A percentile compares a stretch with the other conserved stretches of the same genome.
These are phyloP conservation scores for Deuterostichococcus epilithicus DNA, from an alignment of 139 green algal genomes.

Conservation along the genomic window DNA sequence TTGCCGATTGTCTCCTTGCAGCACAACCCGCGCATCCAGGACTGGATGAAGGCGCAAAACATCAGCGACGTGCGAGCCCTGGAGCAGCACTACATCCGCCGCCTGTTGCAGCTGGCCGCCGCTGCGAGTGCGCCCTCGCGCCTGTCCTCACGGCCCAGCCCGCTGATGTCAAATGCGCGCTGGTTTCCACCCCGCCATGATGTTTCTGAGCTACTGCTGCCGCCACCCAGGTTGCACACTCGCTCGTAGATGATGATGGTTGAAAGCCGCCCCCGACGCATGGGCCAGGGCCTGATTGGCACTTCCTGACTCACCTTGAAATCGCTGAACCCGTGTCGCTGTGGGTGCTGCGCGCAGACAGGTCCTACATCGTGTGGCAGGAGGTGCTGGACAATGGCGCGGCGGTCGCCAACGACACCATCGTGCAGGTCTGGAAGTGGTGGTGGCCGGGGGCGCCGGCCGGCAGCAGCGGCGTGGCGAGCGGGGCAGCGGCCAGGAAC, in stretches of 20 bases:
- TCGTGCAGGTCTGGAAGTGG: conserved; percentile 55
- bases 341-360: neutral
- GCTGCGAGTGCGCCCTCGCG: conserved; percentile 17
- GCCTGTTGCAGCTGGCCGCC: conserved; percentile 29
- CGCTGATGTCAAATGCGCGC: no score
- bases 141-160: no score
- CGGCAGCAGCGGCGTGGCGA: neutral
- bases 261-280: no score
- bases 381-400: conserved; percentile 22
- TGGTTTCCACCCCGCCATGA: no score
- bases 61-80: conserved; percentile 15
- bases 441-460: no score
- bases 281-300: no score
- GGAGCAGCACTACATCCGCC: conserved; percentile 23
- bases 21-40: conserved; percentile 41
- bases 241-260: no score
- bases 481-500: no score
- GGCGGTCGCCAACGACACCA: conserved; percentile 4
- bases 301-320: no score
- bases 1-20: conserved; percentile 9
- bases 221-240: no score
- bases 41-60: conserved; percentile 34
- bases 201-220: no score
- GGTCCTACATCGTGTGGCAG: conserved; percentile 49
- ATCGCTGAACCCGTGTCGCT: no score